Base-by-base conservation (phyloP, 179 eudicot genomes). In the Corrigiola litoralis region DNA sequence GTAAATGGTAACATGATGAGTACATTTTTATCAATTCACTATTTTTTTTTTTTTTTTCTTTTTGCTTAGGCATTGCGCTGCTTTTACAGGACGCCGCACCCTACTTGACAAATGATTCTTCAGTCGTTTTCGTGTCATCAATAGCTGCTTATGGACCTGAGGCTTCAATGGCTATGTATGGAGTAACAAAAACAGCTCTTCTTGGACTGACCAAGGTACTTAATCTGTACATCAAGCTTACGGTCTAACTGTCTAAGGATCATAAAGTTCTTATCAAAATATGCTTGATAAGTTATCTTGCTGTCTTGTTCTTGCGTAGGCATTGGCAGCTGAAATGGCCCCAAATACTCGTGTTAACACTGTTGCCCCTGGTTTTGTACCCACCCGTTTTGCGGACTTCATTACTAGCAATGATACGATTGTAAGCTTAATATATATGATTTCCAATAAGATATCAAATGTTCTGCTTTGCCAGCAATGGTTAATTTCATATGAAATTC, bases 131-230 rank as follows among this genome's bases (percentile, higher is more conserved):
- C 21, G 74, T 90, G 52, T 90, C 99, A 44, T 94, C 99, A 27
- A 73, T 86, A 32, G 65, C 88, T 59, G 99, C 64, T 60, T 94
- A 66, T 68, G 66, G 78, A 16, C 97, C 95, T 24, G 62, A 66
- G 11, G 25, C 85, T 57, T 38, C 85, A 58, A 66, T 84, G 84
- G 87, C 83, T 33, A 83, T 90, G 95, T 94, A 94, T 62, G 95
- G 87, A 23, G 99, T 94, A 69, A 90, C 94, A 16, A 94, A 90
- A 78, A 90, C 97, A 8, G 91, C 99, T 66, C 94, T 94, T 65
- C 83, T 90, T 46, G 99, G 96, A 48, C 89, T 94, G 56, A 82
- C 99, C 20, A 94, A 94, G 98, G 96, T 92, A 77, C 58, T 67
- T 69, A n/a, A n/a, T n/a, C n/a, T n/a, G n/a, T n/a, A n/a, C 6